Percentiles rank a stretch among this genome's conserved stretches.
These are phyloP conservation scores for Pachyrhizus erosus DNA, from an alignment of 306 rosid genomes.

Conservation along the genomic window DNA sequence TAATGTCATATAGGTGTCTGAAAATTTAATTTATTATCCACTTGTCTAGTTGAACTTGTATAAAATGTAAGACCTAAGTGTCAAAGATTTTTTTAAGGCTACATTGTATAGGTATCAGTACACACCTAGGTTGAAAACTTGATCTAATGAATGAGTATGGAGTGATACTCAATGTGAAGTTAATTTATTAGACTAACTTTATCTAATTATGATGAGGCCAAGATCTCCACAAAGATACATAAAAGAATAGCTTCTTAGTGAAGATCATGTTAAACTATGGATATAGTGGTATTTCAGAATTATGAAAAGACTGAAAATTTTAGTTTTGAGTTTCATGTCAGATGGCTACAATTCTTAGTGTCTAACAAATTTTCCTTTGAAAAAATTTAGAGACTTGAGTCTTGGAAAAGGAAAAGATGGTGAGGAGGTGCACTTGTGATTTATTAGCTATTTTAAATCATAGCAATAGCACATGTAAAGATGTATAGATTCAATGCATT, in stretches of 20 bases:
- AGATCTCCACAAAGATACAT: conserved; percentile 3
- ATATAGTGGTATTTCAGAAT: background rate
- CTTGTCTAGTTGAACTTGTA: conserved; percentile 12
- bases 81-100: background rate
- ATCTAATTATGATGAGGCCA: background rate
- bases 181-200: background rate
- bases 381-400: background rate
- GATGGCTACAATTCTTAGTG: background rate
- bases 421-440: background rate
- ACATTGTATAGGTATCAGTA: background rate
- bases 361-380: background rate
- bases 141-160: conserved; percentile 8
- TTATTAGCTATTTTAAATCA: conserved; percentile 18
- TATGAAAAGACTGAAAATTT: conserved; percentile 1
- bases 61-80: background rate
- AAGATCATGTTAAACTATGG: conserved; percentile 7
- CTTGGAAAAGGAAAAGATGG: conserved; percentile 25
- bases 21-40: conserved; percentile 4
- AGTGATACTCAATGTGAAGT: background rate
- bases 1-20: background rate
- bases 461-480: conserved; percentile 9
- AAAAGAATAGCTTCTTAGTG: background rate
- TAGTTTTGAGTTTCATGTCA: background rate
- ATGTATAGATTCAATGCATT: background rate
- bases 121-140: conserved; percentile 18